phyloP scores from a whole-genome alignment of 2,329 filamentous ascomycete species.

The Sporothrix curviconia region DNA sequence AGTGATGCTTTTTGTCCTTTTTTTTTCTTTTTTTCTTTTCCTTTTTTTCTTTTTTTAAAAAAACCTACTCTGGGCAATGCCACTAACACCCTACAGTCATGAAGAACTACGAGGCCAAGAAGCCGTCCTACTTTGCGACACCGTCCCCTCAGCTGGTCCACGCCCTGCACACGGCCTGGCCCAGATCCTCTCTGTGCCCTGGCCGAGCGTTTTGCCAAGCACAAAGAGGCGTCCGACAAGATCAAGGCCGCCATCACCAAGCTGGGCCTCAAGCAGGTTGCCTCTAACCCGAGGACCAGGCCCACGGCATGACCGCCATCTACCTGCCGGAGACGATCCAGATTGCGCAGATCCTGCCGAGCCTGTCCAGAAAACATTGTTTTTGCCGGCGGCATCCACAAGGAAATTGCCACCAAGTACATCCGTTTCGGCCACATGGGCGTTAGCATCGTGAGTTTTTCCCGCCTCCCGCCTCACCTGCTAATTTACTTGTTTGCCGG shows the following conservation, averaged over 20 bases:
- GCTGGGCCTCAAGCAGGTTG: constrained; percentile 81
- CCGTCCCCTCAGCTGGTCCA: constrained; percentile 90
- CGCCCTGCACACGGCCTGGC: constrained; percentile 84
- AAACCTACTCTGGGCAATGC: neutral
- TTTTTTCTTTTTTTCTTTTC: too few species aligned
- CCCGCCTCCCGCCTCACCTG: too few species aligned
- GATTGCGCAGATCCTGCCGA: constrained; percentile 77
- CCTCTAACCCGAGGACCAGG: constrained; percentile 80
- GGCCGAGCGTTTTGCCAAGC: constrained; percentile 73
- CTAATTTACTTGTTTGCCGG: too few species aligned
- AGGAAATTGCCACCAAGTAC: constrained; percentile 89
- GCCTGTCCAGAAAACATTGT: constrained; percentile 77
- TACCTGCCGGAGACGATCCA: constrained; percentile 82
- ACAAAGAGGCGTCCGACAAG: constrained; percentile 71
- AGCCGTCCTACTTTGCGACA: constrained; percentile 95
- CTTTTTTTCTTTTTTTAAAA: too few species aligned
- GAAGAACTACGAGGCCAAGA: constrained; percentile 98
- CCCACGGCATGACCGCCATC: constrained; percentile 96
- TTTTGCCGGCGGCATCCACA: constrained; percentile 92
- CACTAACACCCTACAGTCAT: constrained; percentile 55
- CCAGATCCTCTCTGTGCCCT: constrained; percentile 80
- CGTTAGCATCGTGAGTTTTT: constrained; percentile 64
- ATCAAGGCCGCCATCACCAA: constrained; percentile 78
- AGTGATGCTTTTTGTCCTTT: neutral
- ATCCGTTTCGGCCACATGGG: constrained; percentile 98